Conservation (phyloP, 2,329 filamentous ascomycete genomes). For the Macroventuria anomochaeta region DNA sequence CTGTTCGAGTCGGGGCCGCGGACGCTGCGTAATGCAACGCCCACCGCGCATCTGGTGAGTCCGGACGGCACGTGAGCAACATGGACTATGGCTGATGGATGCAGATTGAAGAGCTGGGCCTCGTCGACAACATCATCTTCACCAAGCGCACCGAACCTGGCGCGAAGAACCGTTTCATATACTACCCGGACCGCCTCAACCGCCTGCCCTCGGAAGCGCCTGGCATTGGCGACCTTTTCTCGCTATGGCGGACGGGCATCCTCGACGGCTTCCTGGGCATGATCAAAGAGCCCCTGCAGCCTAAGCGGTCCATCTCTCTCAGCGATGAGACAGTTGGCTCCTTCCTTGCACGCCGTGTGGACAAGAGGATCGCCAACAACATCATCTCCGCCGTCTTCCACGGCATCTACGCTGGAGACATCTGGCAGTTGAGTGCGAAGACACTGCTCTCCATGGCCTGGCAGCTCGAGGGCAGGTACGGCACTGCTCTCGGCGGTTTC, state of each 20-base stretch:
- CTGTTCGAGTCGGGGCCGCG: slow-evolving; percentile 86
- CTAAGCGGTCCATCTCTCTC: slow-evolving; percentile 45
- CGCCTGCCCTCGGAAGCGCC: slow-evolving; percentile 36
- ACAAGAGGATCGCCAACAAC: slow-evolving; percentile 69
- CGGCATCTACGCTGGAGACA: slow-evolving; percentile 91
- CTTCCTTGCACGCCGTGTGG: slow-evolving; percentile 65
- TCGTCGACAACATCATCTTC: slow-evolving; percentile 63
- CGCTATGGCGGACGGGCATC: slow-evolving; percentile 60
- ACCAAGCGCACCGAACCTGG: slow-evolving; percentile 59
- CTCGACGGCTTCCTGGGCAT: slow-evolving; percentile 57
- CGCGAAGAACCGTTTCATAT: slow-evolving; percentile 76
- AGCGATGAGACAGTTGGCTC: slow-evolving; percentile 75
- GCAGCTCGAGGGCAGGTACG: slow-evolving; percentile 57
- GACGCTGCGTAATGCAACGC: slow-evolving; percentile 72
- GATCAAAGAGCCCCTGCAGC: slow-evolving; percentile 47
- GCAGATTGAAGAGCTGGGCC: slow-evolving; percentile 64
- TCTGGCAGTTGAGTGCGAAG: slow-evolving; percentile 77
- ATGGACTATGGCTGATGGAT: slow-evolving; percentile 12
- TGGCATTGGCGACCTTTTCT: slow-evolving; percentile 39
- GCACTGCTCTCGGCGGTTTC: slow-evolving; percentile 35
- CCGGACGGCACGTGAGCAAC: not conserved
- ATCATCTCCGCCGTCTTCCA: slow-evolving; percentile 77
- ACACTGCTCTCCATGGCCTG: slow-evolving; percentile 63
- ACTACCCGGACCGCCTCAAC: slow-evolving; percentile 85
- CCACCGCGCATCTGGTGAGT: slow-evolving; percentile 74